phyloP scores from a whole-genome alignment of 2,329 filamentous ascomycete genomes.

The Microcera coccophila region DNA sequence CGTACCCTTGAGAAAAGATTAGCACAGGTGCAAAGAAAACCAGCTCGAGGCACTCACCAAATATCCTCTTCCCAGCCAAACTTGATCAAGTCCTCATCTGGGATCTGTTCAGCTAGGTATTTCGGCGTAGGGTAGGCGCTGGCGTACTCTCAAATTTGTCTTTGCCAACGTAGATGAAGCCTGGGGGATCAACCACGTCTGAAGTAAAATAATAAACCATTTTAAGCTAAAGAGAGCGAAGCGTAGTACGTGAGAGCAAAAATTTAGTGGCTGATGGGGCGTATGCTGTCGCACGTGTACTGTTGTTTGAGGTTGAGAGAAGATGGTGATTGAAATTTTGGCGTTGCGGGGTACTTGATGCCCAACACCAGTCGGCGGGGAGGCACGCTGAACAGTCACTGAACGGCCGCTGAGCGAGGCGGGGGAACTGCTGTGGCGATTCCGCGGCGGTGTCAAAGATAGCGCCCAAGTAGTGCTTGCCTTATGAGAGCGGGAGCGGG shows the following conservation, averaged over 20 bases:
- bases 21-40: background rate
- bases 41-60: slow-evolving; percentile 58
- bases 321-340: slow-evolving; percentile 23
- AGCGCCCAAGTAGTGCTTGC: too few relatives aligned
- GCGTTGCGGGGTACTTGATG: slow-evolving; percentile 8
- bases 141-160: slow-evolving; percentile 95
- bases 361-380: slow-evolving; percentile 10
- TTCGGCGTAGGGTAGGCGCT: background rate
- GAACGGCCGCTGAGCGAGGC: too few relatives aligned
- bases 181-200: slow-evolving; percentile 73
- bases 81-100: slow-evolving; percentile 95
- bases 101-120: slow-evolving; percentile 14
- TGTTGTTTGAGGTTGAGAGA: slow-evolving; percentile 7
- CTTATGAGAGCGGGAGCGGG: too few relatives aligned
- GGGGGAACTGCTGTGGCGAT: too few relatives aligned
- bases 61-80: slow-evolving; percentile 93
- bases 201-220: slow-evolving; percentile 99
- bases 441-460: too few relatives aligned
- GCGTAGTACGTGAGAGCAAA: too few relatives aligned
- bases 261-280: too few relatives aligned
- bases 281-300: too few relatives aligned
- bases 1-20: slow-evolving; percentile 25
- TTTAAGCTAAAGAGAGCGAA: too few relatives aligned
- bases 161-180: slow-evolving; percentile 93
- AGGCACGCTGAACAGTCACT: background rate